Evolutionary conservation across 805 yeast genomes (phyloP), one percentile per base, ranked within the genome.

Genomic region (Metschnikowia orientalis): DNA sequence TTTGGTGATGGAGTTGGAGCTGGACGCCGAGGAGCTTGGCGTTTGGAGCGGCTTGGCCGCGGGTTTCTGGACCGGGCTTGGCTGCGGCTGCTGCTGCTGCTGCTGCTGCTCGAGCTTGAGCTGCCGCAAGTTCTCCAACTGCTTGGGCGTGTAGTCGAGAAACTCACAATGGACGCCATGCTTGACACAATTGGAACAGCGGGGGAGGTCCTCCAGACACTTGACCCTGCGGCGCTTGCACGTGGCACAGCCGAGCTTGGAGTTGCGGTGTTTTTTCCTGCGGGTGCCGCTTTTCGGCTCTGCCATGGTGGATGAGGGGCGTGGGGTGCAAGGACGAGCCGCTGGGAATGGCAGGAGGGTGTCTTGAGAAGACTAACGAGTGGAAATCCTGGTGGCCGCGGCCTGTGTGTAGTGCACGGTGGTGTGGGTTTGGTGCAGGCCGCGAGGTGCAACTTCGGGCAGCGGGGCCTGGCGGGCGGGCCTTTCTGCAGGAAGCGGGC

Each of bases 101-200:
- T 27, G 35, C 8, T 20, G 26, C 13, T 16, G 26, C 23, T 31
- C 41, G 12, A 17, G 23, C 29, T 55, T 53, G 23, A 48, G 42
- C 12, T 35, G 40, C 23, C 40, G 46, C 16, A 63, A 39, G 26
- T 51, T 62, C 6, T 51, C 49, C 3, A 64, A 34, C 40, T 61
- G 62, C 14, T 52, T 59, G 28, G 48, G 53, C 5, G 59, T 37
- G 39, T 54, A 61, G 35, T 58, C 61, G 23, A 61, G 48, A 40
- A 64, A 64, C 5, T 63, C 69, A 48, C 71, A 64, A 32, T 48
- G 53, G 4, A 55, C 59, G 32, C 59, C 54, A 41, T 64, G 69
- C 35, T 64, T 64, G 31, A 61, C 42, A 47, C 71, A 64, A 42
- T 64, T 64, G 33, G 45, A 27, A 37, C 71, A 64, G 28, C 51